Evolutionary conservation across 768 basidiomycete genomes (phyloP).

Genomic region (Amanita inopinata): DNA sequence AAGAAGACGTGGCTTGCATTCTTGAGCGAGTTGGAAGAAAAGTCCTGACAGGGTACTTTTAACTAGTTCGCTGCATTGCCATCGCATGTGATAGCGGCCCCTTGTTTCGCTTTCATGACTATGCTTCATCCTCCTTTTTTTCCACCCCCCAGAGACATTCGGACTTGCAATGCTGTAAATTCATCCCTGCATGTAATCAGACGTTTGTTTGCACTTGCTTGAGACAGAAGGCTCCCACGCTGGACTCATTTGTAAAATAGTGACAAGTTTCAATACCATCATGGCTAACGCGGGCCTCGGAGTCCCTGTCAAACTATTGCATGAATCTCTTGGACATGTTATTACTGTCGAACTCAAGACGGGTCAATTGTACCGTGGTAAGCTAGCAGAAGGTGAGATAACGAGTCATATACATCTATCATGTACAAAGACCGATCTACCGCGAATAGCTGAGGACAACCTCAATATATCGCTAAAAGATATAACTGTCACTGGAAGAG

Average conservation of each 20-base stretch:
- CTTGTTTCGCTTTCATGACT: not conserved
- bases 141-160: no score
- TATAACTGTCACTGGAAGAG: constrained; percentile 95
- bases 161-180: no score
- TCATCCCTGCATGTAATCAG: no score
- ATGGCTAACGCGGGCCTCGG: constrained; percentile 66
- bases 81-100: not conserved
- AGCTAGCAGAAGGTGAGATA: constrained; percentile 84
- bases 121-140: no score
- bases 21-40: constrained; percentile 65
- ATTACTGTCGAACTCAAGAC: constrained; percentile 99
- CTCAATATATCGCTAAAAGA: constrained; percentile 94
- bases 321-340: constrained; percentile 92
- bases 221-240: constrained; percentile 1
- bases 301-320: constrained; percentile 92
- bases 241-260: not conserved
- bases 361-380: constrained; percentile 93
- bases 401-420: not conserved
- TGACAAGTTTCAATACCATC: constrained; percentile 16
- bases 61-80: constrained; percentile 14
- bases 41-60: constrained; percentile 18
- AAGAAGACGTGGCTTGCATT: constrained; percentile 94
- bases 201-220: constrained; percentile 16
- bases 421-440: constrained; percentile 10
- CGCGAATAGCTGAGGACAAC: constrained; percentile 83